Base-by-base conservation (phyloP, 352 stramenopile species). In the Pythium brassicae region DNA sequence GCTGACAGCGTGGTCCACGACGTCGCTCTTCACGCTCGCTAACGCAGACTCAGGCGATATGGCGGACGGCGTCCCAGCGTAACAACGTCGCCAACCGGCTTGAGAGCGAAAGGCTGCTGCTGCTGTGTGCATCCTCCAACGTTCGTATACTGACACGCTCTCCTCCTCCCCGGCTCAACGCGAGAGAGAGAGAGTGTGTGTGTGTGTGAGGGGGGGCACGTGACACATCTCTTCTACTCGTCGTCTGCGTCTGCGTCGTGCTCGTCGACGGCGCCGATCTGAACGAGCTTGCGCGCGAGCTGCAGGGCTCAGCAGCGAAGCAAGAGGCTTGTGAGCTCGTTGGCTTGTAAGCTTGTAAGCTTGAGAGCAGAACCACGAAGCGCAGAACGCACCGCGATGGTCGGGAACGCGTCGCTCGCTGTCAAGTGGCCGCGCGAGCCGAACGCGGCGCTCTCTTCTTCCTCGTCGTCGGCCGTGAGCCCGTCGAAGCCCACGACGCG, bases 401-500 rank as follows among this genome's bases (percentile, higher is more conserved):
- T 89, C 44, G 75, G 75, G 57, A 89, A 89, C 32, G 61, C 71
- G 62, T 89, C 78, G 25, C 62, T 83, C 17, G 69, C 69, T 11
- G 71, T 78, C 19, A 66, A 64, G 57, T 71, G 66, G n/a, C 58
- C 53, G 5, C 75, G 63, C 15, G 63, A 69, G 27, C 74, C 73
- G 34, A 83, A 86, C 1, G 67, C 66, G 0, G 61, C 60, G 14
- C 59, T 32, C 42, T 83, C 68, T 0, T 68, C 64, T 29, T 81
- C 67, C 20, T 76, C 75, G 15, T 98, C 87, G 37, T 85, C 60
- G 14, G 81, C 87, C 23, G 83, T 89, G 15, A 99, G 74, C 49
- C 97, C 94, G 53, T 98, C 90, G 63, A 98, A 98, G 43, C 95
- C 96, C 12, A 91, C 61, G 34, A 98, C 72, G 8, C 83, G 76